These are phyloP conservation scores for Globisporangium viniferum DNA, from an alignment of 352 stramenopile genomes.

Conservation along the genomic window DNA sequence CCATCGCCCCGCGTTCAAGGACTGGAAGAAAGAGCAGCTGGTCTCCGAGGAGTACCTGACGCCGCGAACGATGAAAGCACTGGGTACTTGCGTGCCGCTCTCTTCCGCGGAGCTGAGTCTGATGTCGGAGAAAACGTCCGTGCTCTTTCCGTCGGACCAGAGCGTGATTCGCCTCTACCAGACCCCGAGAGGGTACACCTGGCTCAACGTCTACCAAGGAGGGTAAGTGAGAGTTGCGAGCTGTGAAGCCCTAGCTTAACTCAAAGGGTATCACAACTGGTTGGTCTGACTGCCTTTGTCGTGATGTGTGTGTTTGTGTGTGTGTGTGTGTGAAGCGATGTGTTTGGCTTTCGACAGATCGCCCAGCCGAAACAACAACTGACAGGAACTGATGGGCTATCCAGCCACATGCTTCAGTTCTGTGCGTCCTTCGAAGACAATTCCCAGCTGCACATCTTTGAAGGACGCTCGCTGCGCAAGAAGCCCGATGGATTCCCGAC, in stretches of 20 bases:
- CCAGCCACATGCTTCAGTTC: conserved; percentile 33
- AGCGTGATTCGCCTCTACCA: conserved; percentile 55
- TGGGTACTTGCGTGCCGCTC: conserved; percentile 44
- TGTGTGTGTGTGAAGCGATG: conserved; percentile 28
- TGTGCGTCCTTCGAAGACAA: conserved; percentile 54
- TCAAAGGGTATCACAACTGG: neutral
- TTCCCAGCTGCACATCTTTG: conserved; percentile 38
- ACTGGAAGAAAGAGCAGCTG: conserved; percentile 51
- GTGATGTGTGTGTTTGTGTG: neutral
- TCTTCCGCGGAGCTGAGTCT: conserved; percentile 43
- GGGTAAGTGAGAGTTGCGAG: conserved; percentile 22
- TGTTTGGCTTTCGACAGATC: conserved; percentile 54
- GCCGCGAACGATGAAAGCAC: conserved; percentile 43
- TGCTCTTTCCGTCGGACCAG: conserved; percentile 68
- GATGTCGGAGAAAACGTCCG: conserved; percentile 42
- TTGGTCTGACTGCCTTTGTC: neutral
- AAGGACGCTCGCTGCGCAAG: conserved; percentile 27
- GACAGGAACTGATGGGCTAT: neutral
- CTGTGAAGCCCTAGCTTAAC: neutral
- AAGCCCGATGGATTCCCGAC: conserved; percentile 53
- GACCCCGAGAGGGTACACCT: conserved; percentile 32
- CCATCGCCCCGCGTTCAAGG: conserved; percentile 60
- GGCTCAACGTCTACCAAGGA: conserved; percentile 67
- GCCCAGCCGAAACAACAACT: neutral
- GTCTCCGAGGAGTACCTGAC: conserved; percentile 55